phyloP scores from a whole-genome alignment of 2,329 filamentous ascomycete species.

The Arthrobotrys entomopaga region DNA sequence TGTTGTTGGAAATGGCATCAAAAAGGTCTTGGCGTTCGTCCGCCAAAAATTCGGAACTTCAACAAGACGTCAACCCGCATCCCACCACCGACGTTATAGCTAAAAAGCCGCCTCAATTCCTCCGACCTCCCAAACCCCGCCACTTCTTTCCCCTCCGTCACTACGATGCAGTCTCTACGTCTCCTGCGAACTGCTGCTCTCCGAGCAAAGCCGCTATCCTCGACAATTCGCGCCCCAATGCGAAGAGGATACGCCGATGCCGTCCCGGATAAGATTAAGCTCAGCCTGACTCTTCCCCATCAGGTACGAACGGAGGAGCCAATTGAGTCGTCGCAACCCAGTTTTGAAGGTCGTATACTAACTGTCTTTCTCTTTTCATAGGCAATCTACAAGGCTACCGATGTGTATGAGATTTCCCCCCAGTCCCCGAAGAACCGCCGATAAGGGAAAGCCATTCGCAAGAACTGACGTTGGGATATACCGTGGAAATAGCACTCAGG shows the following conservation, averaged over 20 bases:
- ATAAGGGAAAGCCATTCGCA: constrained; percentile 18
- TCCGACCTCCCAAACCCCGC: constrained; percentile 11
- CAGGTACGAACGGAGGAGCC: constrained; percentile 75
- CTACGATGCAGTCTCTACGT: constrained; percentile 47
- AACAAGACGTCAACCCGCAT: constrained; percentile 48
- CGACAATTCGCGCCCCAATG: constrained; percentile 77
- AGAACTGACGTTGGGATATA: constrained; percentile 7
- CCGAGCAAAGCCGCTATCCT: constrained; percentile 78
- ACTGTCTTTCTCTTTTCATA: constrained; percentile 60
- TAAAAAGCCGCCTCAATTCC: constrained; percentile 16
- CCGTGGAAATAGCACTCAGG: constrained; percentile 75
- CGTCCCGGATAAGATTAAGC: constrained; percentile 92
- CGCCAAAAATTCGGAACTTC: constrained; percentile 54
- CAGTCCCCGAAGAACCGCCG: constrained; percentile 15
- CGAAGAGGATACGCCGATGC: constrained; percentile 92
- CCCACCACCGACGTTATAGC: constrained; percentile 45
- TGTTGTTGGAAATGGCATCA: constrained; percentile 32
- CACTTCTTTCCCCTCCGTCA: constrained; percentile 20
- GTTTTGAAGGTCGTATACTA: neutral
- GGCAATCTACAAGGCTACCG: constrained; percentile 76
- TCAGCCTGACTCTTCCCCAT: constrained; percentile 96
- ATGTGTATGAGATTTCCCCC: constrained; percentile 70
- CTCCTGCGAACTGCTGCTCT: constrained; percentile 68
- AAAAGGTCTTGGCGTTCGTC: constrained; percentile 37
- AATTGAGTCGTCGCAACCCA: constrained; percentile 14